phyloP scores from a whole-genome alignment of 108 stramenopile genomes.

The Discostella stelligeroides region DNA sequence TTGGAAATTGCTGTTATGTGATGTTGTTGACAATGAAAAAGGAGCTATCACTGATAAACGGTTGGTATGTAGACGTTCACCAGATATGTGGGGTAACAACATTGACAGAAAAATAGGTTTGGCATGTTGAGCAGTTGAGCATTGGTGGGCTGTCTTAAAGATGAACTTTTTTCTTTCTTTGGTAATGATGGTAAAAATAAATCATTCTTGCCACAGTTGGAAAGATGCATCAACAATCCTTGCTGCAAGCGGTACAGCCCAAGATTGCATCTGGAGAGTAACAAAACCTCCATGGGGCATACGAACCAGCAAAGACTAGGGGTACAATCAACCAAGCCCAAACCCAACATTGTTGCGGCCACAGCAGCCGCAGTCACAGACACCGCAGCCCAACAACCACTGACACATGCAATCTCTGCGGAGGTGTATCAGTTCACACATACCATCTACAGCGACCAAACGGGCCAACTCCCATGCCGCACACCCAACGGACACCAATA shows the following conservation, averaged over 20 bases:
- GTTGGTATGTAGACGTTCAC: too few relatives aligned
- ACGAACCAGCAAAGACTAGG: neutral
- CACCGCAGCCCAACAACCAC: neutral
- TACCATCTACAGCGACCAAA: neutral
- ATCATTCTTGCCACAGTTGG: too few relatives aligned
- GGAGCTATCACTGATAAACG: too few relatives aligned
- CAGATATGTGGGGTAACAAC: too few relatives aligned
- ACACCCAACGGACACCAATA: neutral
- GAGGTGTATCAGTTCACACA: neutral
- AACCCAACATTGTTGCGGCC: neutral
- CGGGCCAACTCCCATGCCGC: neutral
- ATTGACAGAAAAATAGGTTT: too few relatives aligned
- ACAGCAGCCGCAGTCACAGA: neutral
- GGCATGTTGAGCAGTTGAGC: too few relatives aligned
- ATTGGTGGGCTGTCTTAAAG: too few relatives aligned
- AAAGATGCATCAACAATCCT: too few relatives aligned
- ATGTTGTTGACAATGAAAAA: too few relatives aligned
- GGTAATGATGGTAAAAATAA: too few relatives aligned
- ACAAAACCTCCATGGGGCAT: slow-evolving; percentile 4
- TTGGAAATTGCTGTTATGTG: too few relatives aligned
- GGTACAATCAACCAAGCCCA: neutral
- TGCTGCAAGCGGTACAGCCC: neutral
- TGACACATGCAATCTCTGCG: neutral
- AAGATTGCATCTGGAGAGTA: slow-evolving; percentile 1
- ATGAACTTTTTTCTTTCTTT: too few relatives aligned